Evolutionary conservation across 2,329 filamentous ascomycete species (phyloP).

Genomic region (Pseudocercospora ulei): DNA sequence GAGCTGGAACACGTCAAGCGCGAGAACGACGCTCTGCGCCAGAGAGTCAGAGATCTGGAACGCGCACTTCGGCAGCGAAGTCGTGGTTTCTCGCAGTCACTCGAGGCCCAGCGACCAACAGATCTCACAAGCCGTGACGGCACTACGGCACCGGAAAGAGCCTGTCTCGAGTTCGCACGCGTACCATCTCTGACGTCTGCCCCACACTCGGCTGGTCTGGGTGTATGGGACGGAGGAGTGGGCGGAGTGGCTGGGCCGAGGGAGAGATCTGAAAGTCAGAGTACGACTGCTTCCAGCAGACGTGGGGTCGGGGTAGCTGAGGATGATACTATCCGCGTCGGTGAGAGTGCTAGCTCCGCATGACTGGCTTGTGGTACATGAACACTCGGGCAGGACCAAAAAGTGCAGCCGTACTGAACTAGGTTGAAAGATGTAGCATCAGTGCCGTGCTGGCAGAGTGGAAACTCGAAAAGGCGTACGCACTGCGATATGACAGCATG

Average conservation of each 20-base stretch:
- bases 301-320: constrained; percentile 25
- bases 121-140: not conserved
- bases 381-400: too few species aligned
- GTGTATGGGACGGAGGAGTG: constrained; percentile 31
- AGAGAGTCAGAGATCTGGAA: constrained; percentile 43
- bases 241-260: constrained; percentile 32
- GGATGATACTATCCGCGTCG: constrained; percentile 31
- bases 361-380: constrained; percentile 11
- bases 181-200: constrained; percentile 17
- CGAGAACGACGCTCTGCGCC: constrained; percentile 43
- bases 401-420: too few species aligned
- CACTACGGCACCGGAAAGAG: not conserved
- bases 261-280: constrained; percentile 35
- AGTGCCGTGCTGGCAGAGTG: too few species aligned
- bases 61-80: constrained; percentile 35
- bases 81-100: constrained; percentile 30
- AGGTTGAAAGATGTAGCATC: too few species aligned
- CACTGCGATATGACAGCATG: too few species aligned
- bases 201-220: constrained; percentile 18
- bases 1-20: constrained; percentile 44
- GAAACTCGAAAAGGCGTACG: too few species aligned
- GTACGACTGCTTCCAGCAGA: constrained; percentile 32
- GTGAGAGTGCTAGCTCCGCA: constrained; percentile 33
- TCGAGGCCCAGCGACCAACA: constrained; percentile 16
- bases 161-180: constrained; percentile 11